These are phyloP conservation scores for Tillandsia leiboldiana DNA, from an alignment of 176 grass and related monocot genomes.

Conservation along the genomic window DNA sequence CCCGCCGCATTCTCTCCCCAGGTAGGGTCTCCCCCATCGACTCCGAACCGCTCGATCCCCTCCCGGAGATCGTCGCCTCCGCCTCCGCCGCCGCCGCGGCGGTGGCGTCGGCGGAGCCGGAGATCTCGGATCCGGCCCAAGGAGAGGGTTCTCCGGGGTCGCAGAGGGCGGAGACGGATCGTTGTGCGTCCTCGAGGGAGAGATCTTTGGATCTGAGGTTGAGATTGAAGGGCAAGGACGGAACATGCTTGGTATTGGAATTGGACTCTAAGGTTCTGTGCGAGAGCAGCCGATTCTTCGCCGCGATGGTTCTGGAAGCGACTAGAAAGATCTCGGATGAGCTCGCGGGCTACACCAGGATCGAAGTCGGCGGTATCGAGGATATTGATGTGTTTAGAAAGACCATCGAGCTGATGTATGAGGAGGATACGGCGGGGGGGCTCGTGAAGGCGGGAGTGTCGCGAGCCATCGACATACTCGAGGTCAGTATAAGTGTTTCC, in stretches of 20 bases:
- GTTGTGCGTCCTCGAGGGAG: conserved; percentile 12
- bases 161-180: conserved; percentile 30
- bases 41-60: conserved; percentile 30
- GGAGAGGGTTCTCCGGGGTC: conserved; percentile 14
- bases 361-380: conserved; percentile 58
- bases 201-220: conserved; percentile 53
- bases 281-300: conserved; percentile 61
- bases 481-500: conserved; percentile 32
- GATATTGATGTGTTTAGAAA: conserved; percentile 63
- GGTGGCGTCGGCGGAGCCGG: conserved; percentile 2
- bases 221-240: conserved; percentile 51
- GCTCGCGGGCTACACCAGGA: conserved; percentile 17
- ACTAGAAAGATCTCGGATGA: conserved; percentile 10
- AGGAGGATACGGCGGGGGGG: conserved; percentile 37
- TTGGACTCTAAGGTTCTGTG: conserved; percentile 58
- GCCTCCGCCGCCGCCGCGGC: neutral
- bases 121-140: conserved; percentile 8
- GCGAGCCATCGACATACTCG: conserved; percentile 51
- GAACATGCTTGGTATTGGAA: conserved; percentile 48
- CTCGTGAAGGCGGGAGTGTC: conserved; percentile 57
- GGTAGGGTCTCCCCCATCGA: conserved; percentile 86
- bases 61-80: conserved; percentile 1
- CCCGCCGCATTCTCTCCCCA: conserved; percentile 85
- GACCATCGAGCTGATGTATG: conserved; percentile 64
- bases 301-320: conserved; percentile 34